phyloP scores from a whole-genome alignment of 2,329 filamentous ascomycete species.

The Penicillium sp. region DNA sequence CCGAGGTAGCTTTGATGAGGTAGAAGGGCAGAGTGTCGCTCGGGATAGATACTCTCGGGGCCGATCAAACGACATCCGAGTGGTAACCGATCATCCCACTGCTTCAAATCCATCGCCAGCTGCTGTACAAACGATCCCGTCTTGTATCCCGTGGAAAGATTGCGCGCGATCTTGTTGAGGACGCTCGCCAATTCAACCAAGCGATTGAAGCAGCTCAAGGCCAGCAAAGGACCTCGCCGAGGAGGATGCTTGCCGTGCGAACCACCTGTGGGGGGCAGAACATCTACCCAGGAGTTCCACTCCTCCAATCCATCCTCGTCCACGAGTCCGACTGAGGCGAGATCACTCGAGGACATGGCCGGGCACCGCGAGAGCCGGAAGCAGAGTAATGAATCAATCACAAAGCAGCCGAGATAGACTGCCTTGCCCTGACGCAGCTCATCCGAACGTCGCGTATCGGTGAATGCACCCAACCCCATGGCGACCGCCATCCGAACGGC shows the following conservation, averaged over 20 bases:
- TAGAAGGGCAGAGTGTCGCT: constrained; percentile 33
- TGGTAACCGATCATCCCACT: constrained; percentile 35
- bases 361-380: constrained; percentile 43
- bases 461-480: constrained; percentile 30
- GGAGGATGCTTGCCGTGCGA: constrained; percentile 27
- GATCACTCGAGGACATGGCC: constrained; percentile 45
- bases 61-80: constrained; percentile 35
- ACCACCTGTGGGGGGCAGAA: constrained; percentile 31
- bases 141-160: constrained; percentile 27
- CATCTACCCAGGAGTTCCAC: constrained; percentile 65
- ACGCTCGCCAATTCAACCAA: constrained; percentile 41
- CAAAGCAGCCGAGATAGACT: constrained; percentile 49
- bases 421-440: constrained; percentile 37
- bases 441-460: constrained; percentile 27
- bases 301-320: constrained; percentile 65
- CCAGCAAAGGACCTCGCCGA: constrained; percentile 38
- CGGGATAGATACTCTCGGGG: constrained; percentile 34
- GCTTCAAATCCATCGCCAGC: constrained; percentile 33
- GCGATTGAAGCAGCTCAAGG: constrained; percentile 51
- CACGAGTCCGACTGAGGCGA: constrained; percentile 46
- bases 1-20: constrained; percentile 39
- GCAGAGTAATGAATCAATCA: constrained; percentile 50
- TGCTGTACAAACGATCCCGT: constrained; percentile 30
- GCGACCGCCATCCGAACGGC: constrained; percentile 46
- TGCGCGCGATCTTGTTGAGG: constrained; percentile 33